Evolutionary conservation across 2,329 filamentous ascomycete genomes (phyloP), one percentile per base, ranked within the genome.

Genomic region (Fusarium albidum): DNA sequence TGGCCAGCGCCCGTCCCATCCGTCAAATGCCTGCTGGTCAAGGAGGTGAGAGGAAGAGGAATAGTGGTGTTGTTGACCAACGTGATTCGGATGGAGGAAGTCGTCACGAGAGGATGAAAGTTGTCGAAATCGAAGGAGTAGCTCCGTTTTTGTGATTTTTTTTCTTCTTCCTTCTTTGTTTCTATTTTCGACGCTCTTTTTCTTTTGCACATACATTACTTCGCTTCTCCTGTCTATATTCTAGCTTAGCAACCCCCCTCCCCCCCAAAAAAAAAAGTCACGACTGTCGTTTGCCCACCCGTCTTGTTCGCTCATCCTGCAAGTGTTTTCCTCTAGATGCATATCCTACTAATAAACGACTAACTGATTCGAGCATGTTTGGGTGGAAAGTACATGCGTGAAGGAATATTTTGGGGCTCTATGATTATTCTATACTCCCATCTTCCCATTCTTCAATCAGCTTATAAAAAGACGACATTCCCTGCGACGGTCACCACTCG

Each of bases 211-310:
- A 59, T 43, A 39, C 32, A 59, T 43, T 37, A 52, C 40, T 52
- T 52, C 34, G 35, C 55, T 57, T 46, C 44, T 18, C 47, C 46
- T 61, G 35, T 39, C 25, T 29, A 54, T 64, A 46, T 57, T 57
- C 28, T 39, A 51, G 41, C n/a, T 52, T 59, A 44, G 38, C 44
- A 40, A n/a, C n/a, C n/a, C n/a, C n/a, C n/a, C n/a, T n/a, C n/a
- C n/a, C n/a, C n/a, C n/a, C n/a, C n/a, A n/a, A n/a, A n/a, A n/a
- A n/a, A n/a, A 57, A 57, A 59, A 49, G 21, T 42, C 43, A 43
- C 34, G 35, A 47, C 58, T 64, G 61, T 59, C 49, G 52, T 59
- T 59, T 64, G 52, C 41, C 49, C 42, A 38, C 48, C n/a, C n/a
- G 38, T 13, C 27, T 11, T n/a, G 12, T 28, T 31, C 10, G 5